Evolutionary conservation across 106 monocot species (phyloP).

Genomic region (Dioscorea dumetorum): DNA sequence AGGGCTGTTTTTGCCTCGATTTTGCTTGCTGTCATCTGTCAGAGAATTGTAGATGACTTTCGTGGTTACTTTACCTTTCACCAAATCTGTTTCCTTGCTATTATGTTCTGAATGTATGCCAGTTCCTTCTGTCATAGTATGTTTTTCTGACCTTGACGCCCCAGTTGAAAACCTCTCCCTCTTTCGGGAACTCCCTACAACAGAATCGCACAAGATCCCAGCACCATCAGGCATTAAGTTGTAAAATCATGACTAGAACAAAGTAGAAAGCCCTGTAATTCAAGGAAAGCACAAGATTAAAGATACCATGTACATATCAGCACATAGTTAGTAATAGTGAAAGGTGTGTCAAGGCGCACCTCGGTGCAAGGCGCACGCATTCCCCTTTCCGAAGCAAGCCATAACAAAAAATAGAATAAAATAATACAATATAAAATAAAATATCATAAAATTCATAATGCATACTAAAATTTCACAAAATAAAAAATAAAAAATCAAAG

Average conservation of each 20-base stretch:
- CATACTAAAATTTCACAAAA: too few relatives aligned
- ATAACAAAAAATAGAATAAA: too few relatives aligned
- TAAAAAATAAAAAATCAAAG: too few relatives aligned
- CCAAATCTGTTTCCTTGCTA: slow-evolving; percentile 22
- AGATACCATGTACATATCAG: not conserved
- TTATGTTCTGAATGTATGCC: slow-evolving; percentile 7
- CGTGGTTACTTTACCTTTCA: slow-evolving; percentile 9
- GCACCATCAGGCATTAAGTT: not conserved
- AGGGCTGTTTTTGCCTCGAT: slow-evolving; percentile 20
- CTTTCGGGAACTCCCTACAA: slow-evolving; percentile 29
- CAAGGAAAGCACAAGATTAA: too few relatives aligned
- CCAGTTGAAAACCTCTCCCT: slow-evolving; percentile 19
- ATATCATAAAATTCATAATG: too few relatives aligned
- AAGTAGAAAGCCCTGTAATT: not conserved
- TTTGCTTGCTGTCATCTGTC: slow-evolving; percentile 24
- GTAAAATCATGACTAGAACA: not conserved
- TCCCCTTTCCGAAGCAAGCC: too few relatives aligned
- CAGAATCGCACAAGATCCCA: not conserved
- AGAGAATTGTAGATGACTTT: slow-evolving; percentile 14
- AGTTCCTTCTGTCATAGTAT: slow-evolving; percentile 18
- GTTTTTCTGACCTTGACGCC: slow-evolving; percentile 19
- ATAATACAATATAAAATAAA: too few relatives aligned
- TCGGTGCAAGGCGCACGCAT: too few relatives aligned
- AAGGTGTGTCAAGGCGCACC: not conserved
- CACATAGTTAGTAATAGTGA: not conserved